Conservation (phyloP, 2,329 filamentous ascomycete species). For the Scedosporium boydii region DNA sequence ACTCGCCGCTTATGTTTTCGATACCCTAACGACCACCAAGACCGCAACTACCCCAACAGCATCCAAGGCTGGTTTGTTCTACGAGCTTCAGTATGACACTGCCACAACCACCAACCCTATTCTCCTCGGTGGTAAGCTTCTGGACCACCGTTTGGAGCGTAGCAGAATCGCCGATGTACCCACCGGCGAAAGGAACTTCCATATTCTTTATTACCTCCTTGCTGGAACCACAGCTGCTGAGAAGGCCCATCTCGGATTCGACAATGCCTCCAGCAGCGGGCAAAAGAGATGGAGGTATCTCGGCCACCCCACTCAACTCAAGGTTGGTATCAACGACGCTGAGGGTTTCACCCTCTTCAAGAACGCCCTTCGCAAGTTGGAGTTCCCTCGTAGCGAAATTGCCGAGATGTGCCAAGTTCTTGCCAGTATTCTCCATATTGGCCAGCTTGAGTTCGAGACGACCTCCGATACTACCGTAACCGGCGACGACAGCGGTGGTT, state of each 20-base stretch:
- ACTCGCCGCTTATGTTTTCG: slow-evolving; percentile 89
- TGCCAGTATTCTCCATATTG: slow-evolving; percentile 91
- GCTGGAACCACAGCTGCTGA: slow-evolving; percentile 86
- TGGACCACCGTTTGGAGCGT: slow-evolving; percentile 87
- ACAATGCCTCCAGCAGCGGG: slow-evolving; percentile 33
- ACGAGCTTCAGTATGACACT: slow-evolving; percentile 94
- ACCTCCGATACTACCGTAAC: slow-evolving; percentile 68
- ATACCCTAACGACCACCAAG: slow-evolving; percentile 93
- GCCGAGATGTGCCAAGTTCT: slow-evolving; percentile 95
- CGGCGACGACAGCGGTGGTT: slow-evolving; percentile 89
- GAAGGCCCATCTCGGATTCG: slow-evolving; percentile 69
- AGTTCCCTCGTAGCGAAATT: slow-evolving; percentile 88
- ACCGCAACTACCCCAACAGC: slow-evolving; percentile 91
- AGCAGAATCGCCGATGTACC: slow-evolving; percentile 87
- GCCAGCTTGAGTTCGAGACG: slow-evolving; percentile 87
- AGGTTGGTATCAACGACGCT: slow-evolving; percentile 90
- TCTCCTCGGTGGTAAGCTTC: slow-evolving; percentile 84
- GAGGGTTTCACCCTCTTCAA: slow-evolving; percentile 98
- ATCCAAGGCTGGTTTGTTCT: slow-evolving; percentile 90
- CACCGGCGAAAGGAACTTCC: slow-evolving; percentile 93
- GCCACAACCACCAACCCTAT: slow-evolving; percentile 74
- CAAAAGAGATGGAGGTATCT: slow-evolving; percentile 92
- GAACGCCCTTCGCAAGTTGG: slow-evolving; percentile 83
- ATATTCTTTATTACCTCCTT: slow-evolving; percentile 89
- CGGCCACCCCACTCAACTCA: slow-evolving; percentile 91